These are phyloP conservation scores for Citrus australasica DNA, from an alignment of 345 rosid species.

Conservation along the genomic window DNA sequence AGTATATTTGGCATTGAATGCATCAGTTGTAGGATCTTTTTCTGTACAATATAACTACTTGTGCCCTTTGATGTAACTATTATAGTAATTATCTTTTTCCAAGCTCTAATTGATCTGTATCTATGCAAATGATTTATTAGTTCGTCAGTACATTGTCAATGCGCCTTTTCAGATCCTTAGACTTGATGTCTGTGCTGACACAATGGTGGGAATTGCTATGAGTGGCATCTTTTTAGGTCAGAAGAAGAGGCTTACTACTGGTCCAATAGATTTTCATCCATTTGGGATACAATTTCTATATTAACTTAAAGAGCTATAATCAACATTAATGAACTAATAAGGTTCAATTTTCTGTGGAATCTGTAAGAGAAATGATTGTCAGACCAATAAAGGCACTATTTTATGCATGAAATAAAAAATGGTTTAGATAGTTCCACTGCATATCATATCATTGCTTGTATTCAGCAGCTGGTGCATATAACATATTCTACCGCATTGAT, in stretches of 20 bases:
- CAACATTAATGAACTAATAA: background rate
- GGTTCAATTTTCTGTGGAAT: background rate
- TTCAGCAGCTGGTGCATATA: slow-evolving; percentile 47
- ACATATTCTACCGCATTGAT: slow-evolving; percentile 39
- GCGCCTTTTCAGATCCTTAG: slow-evolving; percentile 30
- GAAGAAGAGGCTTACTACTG: slow-evolving; percentile 27
- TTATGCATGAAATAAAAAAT: slow-evolving; percentile 56
- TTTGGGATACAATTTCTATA: too few species aligned
- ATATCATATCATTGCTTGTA: slow-evolving; percentile 38
- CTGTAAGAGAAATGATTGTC: slow-evolving; percentile 41
- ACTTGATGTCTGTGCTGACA: slow-evolving; percentile 31
- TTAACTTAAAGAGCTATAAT: background rate
- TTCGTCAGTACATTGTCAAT: background rate
- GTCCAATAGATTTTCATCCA: too few species aligned
- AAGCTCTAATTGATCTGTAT: background rate
- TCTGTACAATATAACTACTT: background rate
- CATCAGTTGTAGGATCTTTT: background rate
- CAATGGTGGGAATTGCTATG: slow-evolving; percentile 32
- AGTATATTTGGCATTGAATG: background rate
- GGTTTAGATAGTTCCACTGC: slow-evolving; percentile 52
- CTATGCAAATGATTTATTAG: background rate
- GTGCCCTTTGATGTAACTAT: background rate
- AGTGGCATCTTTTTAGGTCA: slow-evolving; percentile 35
- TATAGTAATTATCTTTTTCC: too few species aligned
- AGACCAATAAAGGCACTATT: slow-evolving; percentile 42